These are phyloP conservation scores for Psilocybe tampanensis DNA, from an alignment of 768 basidiomycete genomes.

Conservation along the genomic window DNA sequence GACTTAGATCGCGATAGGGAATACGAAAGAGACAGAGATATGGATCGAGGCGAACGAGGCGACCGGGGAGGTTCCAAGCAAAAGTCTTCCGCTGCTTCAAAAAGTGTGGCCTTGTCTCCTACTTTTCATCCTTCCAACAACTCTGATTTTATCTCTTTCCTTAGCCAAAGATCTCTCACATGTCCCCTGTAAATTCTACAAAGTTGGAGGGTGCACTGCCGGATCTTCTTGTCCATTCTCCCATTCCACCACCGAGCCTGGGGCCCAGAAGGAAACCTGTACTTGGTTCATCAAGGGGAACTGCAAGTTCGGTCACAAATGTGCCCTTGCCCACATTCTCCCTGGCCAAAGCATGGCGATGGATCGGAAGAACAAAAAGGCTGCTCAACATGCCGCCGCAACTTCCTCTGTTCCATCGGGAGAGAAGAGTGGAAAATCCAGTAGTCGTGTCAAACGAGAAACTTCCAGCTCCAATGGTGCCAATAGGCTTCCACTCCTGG, in stretches of 20 bases:
- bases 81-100: conserved; percentile 29
- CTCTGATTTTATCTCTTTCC: not conserved
- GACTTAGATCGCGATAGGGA: conserved; percentile 33
- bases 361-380: conserved; percentile 98
- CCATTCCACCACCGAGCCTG: conserved; percentile 72
- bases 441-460: conserved; percentile 15
- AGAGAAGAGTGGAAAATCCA: conserved; percentile 34
- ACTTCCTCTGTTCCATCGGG: conserved; percentile 39
- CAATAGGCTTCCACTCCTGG: conserved; percentile 39
- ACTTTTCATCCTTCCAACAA: not conserved
- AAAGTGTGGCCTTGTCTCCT: conserved; percentile 20
- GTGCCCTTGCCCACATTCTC: conserved; percentile 91
- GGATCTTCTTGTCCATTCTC: conserved; percentile 97
- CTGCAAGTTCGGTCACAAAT: conserved; percentile 71
- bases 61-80: conserved; percentile 29
- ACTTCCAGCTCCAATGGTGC: not conserved
- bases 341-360: conserved; percentile 94
- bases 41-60: conserved; percentile 23
- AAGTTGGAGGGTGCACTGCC: conserved; percentile 91
- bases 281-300: conserved; percentile 95
- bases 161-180: conserved; percentile 88
- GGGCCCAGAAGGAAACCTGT: conserved; percentile 79
- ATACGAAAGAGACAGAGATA: conserved; percentile 26
- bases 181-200: conserved; percentile 98
- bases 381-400: conserved; percentile 69